These are phyloP conservation scores for Metschnikowia gelsemii DNA, from an alignment of 805 yeast species.

Conservation along the genomic window DNA sequence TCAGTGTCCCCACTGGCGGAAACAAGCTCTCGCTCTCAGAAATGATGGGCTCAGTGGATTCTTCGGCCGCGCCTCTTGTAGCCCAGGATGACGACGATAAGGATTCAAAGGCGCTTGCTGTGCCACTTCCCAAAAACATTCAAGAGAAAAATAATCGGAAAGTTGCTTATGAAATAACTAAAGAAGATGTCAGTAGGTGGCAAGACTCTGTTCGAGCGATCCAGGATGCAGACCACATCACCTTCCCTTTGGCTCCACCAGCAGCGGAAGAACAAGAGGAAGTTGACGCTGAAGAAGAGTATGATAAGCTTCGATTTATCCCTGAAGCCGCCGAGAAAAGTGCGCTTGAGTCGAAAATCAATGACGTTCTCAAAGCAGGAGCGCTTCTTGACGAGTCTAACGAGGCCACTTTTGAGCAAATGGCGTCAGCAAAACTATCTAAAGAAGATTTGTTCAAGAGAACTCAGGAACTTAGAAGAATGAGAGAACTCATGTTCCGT, in stretches of 20 bases:
- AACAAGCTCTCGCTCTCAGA: conserved; percentile 63
- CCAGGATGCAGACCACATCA: conserved; percentile 79
- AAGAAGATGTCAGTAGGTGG: conserved; percentile 87
- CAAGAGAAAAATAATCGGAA: conserved; percentile 81
- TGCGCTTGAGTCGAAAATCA: conserved; percentile 67
- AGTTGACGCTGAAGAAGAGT: conserved; percentile 35
- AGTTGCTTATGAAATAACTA: conserved; percentile 89
- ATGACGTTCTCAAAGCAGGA: conserved; percentile 60
- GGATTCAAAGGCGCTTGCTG: conserved; percentile 53
- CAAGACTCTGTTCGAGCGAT: conserved; percentile 74
- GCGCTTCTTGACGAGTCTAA: conserved; percentile 68
- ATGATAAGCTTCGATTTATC: conserved; percentile 12
- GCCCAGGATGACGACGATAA: conserved; percentile 41
- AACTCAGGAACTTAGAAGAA: conserved; percentile 77
- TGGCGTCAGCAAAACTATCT: conserved; percentile 76
- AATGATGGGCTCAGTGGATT: conserved; percentile 68
- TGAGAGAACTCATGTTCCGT: conserved; percentile 95
- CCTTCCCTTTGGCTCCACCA: conserved; percentile 62
- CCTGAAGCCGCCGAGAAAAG: conserved; percentile 38
- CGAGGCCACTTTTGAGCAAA: conserved; percentile 83
- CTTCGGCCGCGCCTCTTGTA: conserved; percentile 50
- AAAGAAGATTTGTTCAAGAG: conserved; percentile 73
- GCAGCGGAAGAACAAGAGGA: conserved; percentile 25
- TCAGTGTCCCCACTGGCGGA: conserved; percentile 60
- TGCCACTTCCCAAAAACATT: conserved; percentile 83